Evolutionary conservation across 768 basidiomycete species (phyloP).

Genomic region (Lactarius sanguifluus): DNA sequence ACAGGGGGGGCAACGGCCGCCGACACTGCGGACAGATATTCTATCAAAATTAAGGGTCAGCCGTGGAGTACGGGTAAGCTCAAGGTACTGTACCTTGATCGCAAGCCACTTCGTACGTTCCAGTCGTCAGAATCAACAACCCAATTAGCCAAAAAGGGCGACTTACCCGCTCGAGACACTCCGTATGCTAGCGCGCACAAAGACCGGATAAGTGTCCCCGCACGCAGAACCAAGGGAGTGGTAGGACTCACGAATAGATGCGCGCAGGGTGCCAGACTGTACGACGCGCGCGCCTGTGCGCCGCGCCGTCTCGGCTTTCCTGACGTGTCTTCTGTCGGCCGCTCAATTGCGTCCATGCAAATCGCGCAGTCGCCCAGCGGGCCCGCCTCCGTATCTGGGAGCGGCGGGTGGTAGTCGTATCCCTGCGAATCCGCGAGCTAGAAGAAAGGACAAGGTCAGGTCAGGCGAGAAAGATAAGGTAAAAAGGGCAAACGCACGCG

Average conservation of each 20-base stretch:
- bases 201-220: background rate
- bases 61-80: background rate
- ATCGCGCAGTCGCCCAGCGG: conserved; percentile 87
- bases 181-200: conserved; percentile 62
- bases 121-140: conserved; percentile 24
- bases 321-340: conserved; percentile 40
- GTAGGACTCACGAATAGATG: conserved; percentile 74
- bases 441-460: conserved; percentile 57
- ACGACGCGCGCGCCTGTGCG: conserved; percentile 35
- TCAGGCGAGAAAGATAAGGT: background rate
- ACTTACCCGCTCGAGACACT: conserved; percentile 75
- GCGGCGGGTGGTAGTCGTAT: conserved; percentile 84
- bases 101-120: conserved; percentile 57
- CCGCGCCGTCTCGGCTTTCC: conserved; percentile 22
- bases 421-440: conserved; percentile 60
- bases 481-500: conserved; percentile 9
- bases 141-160: conserved; percentile 1
- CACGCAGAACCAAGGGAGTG: background rate
- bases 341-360: conserved; percentile 82
- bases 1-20: conserved; percentile 78
- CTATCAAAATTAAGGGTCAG: conserved; percentile 38
- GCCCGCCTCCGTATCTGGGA: conserved; percentile 74
- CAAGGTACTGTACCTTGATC: conserved; percentile 53
- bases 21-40: conserved; percentile 94
- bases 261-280: conserved; percentile 86